phyloP scores from a whole-genome alignment of 108 stramenopile species.

The Cyclotella atomus region DNA sequence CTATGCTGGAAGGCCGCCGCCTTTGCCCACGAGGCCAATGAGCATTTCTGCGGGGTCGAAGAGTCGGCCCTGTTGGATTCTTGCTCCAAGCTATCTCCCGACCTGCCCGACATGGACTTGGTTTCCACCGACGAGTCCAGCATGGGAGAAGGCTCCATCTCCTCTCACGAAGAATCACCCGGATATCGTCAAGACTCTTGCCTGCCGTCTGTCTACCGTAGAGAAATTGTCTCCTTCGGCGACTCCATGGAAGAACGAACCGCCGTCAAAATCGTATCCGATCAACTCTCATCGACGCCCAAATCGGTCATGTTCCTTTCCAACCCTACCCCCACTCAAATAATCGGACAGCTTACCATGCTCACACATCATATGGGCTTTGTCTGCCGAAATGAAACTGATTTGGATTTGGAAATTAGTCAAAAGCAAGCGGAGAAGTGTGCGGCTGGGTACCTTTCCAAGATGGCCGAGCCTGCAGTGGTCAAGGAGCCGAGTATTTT shows the following conservation, averaged over 20 bases:
- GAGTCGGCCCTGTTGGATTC: conserved; percentile 52
- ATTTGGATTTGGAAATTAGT: conserved; percentile 81
- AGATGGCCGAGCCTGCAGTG: neutral
- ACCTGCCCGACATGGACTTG: conserved; percentile 52
- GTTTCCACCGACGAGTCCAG: conserved; percentile 44
- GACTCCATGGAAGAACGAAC: conserved; percentile 89
- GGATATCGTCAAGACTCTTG: neutral
- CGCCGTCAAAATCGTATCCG: conserved; percentile 85
- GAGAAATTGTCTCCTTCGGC: conserved; percentile 88
- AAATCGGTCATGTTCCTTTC: conserved; percentile 86
- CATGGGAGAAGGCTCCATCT: conserved; percentile 2
- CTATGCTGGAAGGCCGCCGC: conserved; percentile 95
- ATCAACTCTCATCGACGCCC: conserved; percentile 70
- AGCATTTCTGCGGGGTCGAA: conserved; percentile 68
- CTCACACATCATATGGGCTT: conserved; percentile 82
- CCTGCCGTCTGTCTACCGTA: neutral
- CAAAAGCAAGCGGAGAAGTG: conserved; percentile 74
- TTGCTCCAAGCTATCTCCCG: conserved; percentile 30
- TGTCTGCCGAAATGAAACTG: conserved; percentile 58
- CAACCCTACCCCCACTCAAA: conserved; percentile 71
- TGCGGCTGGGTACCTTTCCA: conserved; percentile 60
- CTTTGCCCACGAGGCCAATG: conserved; percentile 93
- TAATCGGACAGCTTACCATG: conserved; percentile 85
- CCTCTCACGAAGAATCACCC: neutral
- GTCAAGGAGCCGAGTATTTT: neutral